Base-by-base conservation (phyloP, 2,329 filamentous ascomycete genomes). In the Diplocarpon mali region DNA sequence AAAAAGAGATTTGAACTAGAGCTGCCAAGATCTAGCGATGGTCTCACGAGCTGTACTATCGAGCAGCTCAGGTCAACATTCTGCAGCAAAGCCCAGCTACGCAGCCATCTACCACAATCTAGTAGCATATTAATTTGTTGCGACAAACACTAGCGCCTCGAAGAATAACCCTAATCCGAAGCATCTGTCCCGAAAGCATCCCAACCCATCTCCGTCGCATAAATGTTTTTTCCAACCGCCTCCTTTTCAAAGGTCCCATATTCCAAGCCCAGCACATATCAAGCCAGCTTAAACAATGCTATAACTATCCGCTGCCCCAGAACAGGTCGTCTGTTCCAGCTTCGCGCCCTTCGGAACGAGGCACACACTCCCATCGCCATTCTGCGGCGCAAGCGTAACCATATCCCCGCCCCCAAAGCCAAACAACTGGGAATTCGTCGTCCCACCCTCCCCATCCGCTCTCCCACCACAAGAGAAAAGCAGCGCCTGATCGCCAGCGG, bases 401-500 rank as follows among this genome's bases (percentile, higher is more conserved):
- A 60, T 64, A 2, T 59, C 58, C 16, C 62, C 60, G 1, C 65
- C 67, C 3, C 60, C 62, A 46, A 71, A 75, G 1, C 67, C 67
- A 48, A 74, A 66, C 7, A 75, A 58, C 53, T 76, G 73, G 17
- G 66, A 69, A 13, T 61, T 61, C 34, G 72, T 57, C 7, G 47
- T 46, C 5, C 35, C 27, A n/a, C 62, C 57, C 65, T 62, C 62
- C 9, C 75, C 75, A 48, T 73, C 75, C 14, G 73, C 74, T 16
- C 74, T 64, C 10, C 75, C 75, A 38, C 75, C 75, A 51, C 74
- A 78, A 9, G 71, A 75, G 53, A 78, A 78, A 17, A 78, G 64
- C 29, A 71, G 53, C 12, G 75, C 71, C 51, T 75, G 72, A 53
- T 71, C 69, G 10, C 71, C 72, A 2, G 65, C 63, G 0, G 64